Conservation (phyloP, 192 early-diverging fungal species). For the Linnemannia zychae region DNA sequence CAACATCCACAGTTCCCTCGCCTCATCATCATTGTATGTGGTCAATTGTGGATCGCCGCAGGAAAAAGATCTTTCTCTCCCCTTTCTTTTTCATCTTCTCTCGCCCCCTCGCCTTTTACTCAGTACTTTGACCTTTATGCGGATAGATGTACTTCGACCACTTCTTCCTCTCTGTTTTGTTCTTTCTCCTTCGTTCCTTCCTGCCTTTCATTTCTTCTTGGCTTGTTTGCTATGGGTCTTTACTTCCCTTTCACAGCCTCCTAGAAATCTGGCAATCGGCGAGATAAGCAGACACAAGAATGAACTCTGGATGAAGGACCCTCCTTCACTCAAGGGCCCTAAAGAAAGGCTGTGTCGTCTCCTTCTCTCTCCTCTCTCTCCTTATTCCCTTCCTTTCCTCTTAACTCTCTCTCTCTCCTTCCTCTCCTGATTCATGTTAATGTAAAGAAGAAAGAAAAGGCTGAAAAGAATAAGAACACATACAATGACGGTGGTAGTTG, state of each 20-base stretch:
- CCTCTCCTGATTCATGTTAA: neutral
- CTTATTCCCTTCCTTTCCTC: neutral
- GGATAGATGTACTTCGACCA: neutral
- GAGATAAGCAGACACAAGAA: neutral
- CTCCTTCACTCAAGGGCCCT: neutral
- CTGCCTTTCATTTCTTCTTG: no score
- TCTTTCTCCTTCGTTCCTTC: no score
- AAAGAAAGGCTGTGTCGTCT: neutral
- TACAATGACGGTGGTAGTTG: neutral
- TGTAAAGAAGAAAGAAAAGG: neutral
- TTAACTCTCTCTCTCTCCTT: no score
- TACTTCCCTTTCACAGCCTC: no score
- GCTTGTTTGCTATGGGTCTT: no score
- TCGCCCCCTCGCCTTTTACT: no score
- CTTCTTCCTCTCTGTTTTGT: no score
- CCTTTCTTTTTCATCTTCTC: neutral
- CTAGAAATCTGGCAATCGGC: neutral
- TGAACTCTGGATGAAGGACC: neutral
- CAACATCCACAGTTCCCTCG: neutral
- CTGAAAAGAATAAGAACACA: neutral
- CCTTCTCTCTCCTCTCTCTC: neutral
- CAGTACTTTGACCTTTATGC: neutral
- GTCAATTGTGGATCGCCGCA: neutral
- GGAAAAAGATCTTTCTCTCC: neutral
- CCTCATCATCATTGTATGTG: neutral